Base-by-base conservation (phyloP, 192 early-diverging fungal genomes). In the Coemansia sp. region DNA sequence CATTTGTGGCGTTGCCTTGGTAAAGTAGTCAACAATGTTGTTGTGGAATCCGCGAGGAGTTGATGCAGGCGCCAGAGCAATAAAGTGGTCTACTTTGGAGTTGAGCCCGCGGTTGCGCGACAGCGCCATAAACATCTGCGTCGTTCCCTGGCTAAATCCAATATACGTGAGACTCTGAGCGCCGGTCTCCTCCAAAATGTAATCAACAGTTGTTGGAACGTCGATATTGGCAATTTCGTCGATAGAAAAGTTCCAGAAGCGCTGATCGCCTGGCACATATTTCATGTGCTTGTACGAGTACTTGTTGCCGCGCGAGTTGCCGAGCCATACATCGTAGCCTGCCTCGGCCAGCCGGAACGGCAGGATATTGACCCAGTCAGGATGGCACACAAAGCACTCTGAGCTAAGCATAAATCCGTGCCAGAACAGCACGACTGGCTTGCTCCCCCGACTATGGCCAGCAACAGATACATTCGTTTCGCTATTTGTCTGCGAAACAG, bases 321-420 rank as follows among this genome's bases (percentile, higher is more conserved):
- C 94, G 6, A 98, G 69, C 96, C 96, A 98, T 0, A 98, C 96
- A 75, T 98, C 96, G 75, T 93, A 98, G 19, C 91, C 91, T 7
- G 88, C 90, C 55, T 94, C 90, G 5, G 91, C 93, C 22, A 98
- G 86, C 4, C 92, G 73, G 65, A 93, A 92, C 7, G 94, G 89
- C 58, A 98, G 65, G 32, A 90, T 88, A 17, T 84, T 82, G 48
- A 87, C 73, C 62, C 88, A 87, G 64, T 91, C 89, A 1, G 92
- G 85, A 57, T 88, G 87, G 67, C 92, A 94, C 37, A 97, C 88
- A 89, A 93, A 98, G 22, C 93, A 87, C 53, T 97, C 94, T 0
- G 93, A 93, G 66, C 84, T 93, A 86, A 97, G 94, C 74, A 96
- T 82, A 66, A 98, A 93, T 1, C 93, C 96, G 72, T 98, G 96